These are phyloP conservation scores for Colletotrichum higginsianum DNA, from an alignment of 2,329 filamentous ascomycete genomes.

Conservation along the genomic window DNA sequence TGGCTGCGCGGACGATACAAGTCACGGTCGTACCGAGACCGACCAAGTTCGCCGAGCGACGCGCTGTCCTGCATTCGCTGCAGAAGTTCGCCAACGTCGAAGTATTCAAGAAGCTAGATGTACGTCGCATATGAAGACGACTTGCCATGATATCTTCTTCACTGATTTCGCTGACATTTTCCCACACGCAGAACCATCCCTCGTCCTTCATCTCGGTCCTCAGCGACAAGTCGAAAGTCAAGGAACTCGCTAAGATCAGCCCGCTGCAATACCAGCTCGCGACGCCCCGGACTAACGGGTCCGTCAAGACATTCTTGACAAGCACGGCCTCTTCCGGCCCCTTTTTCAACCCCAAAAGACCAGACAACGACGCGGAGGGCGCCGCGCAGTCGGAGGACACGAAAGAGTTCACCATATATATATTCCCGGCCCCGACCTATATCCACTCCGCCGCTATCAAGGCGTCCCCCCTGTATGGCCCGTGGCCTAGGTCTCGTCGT, in stretches of 20 bases:
- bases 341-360: constrained; percentile 3
- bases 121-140: constrained; percentile 39
- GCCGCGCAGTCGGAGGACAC: constrained; percentile 38
- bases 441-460: constrained; percentile 56
- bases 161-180: not conserved
- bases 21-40: constrained; percentile 68
- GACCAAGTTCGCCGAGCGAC: constrained; percentile 67
- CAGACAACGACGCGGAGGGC: not conserved
- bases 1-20: constrained; percentile 58
- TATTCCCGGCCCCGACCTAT: constrained; percentile 57
- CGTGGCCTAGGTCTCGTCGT: constrained; percentile 57
- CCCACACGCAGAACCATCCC: constrained; percentile 57
- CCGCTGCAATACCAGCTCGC: constrained; percentile 64
- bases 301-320: constrained; percentile 52
- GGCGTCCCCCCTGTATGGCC: constrained; percentile 54
- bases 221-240: constrained; percentile 56
- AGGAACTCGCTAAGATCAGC: constrained; percentile 58
- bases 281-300: constrained; percentile 44
- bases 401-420: constrained; percentile 59
- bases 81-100: constrained; percentile 66
- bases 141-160: too few relatives aligned
- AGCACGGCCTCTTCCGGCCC: constrained; percentile 37
- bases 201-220: constrained; percentile 67
- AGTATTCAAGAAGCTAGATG: constrained; percentile 65
- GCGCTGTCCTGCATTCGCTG: constrained; percentile 67